These are phyloP conservation scores for Chionographis japonica DNA, from an alignment of 106 monocot genomes.

Conservation along the genomic window DNA sequence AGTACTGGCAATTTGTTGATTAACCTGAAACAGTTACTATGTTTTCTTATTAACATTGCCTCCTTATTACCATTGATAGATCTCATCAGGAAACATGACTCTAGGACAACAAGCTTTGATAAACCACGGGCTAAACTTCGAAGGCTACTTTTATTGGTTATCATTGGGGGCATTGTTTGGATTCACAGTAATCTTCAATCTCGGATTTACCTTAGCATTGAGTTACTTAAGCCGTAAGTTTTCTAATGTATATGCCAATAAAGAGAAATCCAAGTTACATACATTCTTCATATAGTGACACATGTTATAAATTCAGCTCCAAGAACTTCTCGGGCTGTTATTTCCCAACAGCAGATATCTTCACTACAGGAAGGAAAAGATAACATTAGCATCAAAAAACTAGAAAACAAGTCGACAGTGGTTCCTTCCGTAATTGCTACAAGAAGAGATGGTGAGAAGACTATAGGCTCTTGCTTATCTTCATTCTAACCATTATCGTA, in stretches of 20 bases:
- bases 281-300: neutral
- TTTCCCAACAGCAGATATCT: conserved; percentile 1
- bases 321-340: conserved; percentile 1
- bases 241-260: neutral
- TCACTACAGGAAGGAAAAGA: neutral
- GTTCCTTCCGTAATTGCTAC: neutral
- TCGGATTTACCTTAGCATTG: conserved; percentile 13
- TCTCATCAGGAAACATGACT: conserved; percentile 9
- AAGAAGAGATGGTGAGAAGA: too few relatives aligned
- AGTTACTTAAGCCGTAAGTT: conserved; percentile 11
- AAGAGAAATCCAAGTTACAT: neutral
- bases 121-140: neutral
- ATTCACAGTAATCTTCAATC: conserved; percentile 11
- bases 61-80: neutral
- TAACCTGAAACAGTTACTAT: too few relatives aligned
- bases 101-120: conserved; percentile 8
- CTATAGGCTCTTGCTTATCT: too few relatives aligned
- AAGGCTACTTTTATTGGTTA: conserved; percentile 14
- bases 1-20: too few relatives aligned
- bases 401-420: neutral
- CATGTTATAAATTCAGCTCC: conserved; percentile 1
- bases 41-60: too few relatives aligned
- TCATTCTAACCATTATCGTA: too few relatives aligned
- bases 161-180: conserved; percentile 15
- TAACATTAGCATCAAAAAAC: neutral